Evolutionary conservation across 2,329 filamentous ascomycete species (phyloP), one percentile per base, ranked within the genome.

Genomic region (Chaetomiaceae sp.): DNA sequence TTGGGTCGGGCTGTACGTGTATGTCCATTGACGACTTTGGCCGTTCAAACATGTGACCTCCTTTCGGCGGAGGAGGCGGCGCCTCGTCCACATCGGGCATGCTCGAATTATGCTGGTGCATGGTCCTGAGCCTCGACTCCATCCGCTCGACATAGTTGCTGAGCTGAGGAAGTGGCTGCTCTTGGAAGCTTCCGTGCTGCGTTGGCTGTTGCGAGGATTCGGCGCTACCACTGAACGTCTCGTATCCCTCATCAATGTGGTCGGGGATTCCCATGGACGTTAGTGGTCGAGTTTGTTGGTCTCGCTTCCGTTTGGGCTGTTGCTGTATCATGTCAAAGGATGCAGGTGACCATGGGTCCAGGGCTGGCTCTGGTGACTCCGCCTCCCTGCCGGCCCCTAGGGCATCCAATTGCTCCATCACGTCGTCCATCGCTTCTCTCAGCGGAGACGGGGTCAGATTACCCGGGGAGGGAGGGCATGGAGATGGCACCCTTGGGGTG

Each of bases 391-490:
- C 47, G 34, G 78, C 71, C 15, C 84, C 84, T 73, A 98, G 87
- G 50, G 90, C 89, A 61, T 95, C 84, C 35, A 98, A 68, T 46
- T 93, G 94, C 55, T 93, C 88, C 81, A 97, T 96, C 4, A 98
- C 90, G 65, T 94, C 91, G 61, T 97, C 91, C 89, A 98, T 98
- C 1, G 93, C 93, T 64, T 90, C 88, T 49, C 93, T 78, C 3
- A 98, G 70, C 0, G 93, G 93, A 2, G 93, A 97, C 1, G 93
- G 93, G 0, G 93, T 98, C 63, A 87, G 71, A 1, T 81, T 81
- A 36, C 75, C 79, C 2, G 86, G 81, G 5, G 88, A 89, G 4
- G 80, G 80, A 3, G 83, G 83, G 29, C 71, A 73, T 0, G 84
- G 83, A 1, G 86, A 87, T 6, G 73, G 72, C 52, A 65, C 74